Conservation (phyloP, 352 stramenopile genomes). For the Paralagenidium karlingii region DNA sequence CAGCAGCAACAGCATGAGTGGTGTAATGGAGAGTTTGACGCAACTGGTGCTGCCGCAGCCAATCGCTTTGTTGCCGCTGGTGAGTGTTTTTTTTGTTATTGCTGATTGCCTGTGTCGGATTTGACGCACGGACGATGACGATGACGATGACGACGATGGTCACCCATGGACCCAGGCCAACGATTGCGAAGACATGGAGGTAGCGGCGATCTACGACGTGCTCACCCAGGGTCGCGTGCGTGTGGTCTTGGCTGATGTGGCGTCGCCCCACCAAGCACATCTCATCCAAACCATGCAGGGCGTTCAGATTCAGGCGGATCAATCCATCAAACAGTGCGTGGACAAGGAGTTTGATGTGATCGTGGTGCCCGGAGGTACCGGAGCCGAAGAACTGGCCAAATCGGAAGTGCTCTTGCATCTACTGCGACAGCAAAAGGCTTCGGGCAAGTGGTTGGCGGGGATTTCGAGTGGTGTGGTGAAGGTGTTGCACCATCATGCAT, state of each 20-base stretch:
- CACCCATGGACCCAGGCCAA: constrained; percentile 18
- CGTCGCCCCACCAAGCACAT: constrained; percentile 22
- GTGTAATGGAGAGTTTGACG: constrained; percentile 28
- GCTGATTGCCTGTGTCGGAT: no score
- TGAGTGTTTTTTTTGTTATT: constrained; percentile 5
- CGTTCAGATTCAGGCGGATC: constrained; percentile 43
- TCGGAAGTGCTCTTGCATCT: constrained; percentile 44
- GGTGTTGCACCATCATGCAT: constrained; percentile 26
- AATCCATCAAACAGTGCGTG: constrained; percentile 40
- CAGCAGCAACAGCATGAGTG: constrained; percentile 28
- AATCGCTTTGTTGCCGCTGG: constrained; percentile 48
- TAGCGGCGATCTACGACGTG: constrained; percentile 30
- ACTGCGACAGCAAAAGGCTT: constrained; percentile 34
- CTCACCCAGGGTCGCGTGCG: constrained; percentile 42
- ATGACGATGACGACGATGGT: not conserved
- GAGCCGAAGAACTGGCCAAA: constrained; percentile 29
- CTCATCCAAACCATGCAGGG: constrained; percentile 42
- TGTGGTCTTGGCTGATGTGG: constrained; percentile 43
- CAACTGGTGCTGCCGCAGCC: constrained; percentile 51
- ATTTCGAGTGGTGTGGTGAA: constrained; percentile 27
- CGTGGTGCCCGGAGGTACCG: constrained; percentile 39
- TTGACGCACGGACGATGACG: no score
- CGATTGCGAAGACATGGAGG: constrained; percentile 54
- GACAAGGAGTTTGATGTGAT: constrained; percentile 51
- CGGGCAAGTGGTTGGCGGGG: constrained; percentile 32